Base-by-base conservation (phyloP, 1,284 basidiomycete genomes). In the Laetiporus sulphureus region DNA sequence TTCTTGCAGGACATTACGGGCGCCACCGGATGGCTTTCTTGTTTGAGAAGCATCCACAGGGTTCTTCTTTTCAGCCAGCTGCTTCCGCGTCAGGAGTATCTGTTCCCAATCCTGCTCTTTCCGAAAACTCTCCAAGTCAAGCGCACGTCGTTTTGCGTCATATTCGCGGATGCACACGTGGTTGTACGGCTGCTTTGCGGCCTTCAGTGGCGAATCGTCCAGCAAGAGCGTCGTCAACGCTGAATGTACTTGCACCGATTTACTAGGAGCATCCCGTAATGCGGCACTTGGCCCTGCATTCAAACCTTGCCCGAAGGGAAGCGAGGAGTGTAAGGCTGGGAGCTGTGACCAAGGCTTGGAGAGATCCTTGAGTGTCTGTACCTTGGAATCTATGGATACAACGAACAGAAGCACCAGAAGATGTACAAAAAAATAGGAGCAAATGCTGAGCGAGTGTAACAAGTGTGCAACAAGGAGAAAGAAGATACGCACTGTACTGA, bases 161-260 rank as follows among this genome's bases (percentile, higher is more conserved):
- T 89, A 91, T 55, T 90, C 87, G 2, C 66, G 67, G 44, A 91
- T 71, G 52, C 79, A 84, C 13, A 90, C 62, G 53, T 91, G 87
- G 55, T 86, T 91, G 65, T 74, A 84, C 0, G 89, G 90, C 55
- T 93, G 91, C 22, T 87, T 64, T 15, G 67, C 69, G 0, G 87
- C 89, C 58, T 93, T 93, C 32, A 69, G 67, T 5, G 76, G 73
- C 2, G 87, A 89, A 57, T 93, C 90, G 55, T 93, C 90, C 12
- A 93, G 68, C 13, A 93, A 72, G 15, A 93, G 61, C 0, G 90
- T 91, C 2, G 84, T 83, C 13, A 64, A 55, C 0, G 81, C 75
- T 0, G 79, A 82, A 52, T 87, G 82, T 1, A 29, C 48, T 45
- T 52, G 47, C 40, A 40, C 25, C 27, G 33, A n/a, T 27, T 25